phyloP scores from a whole-genome alignment of 2,329 filamentous ascomycete species.

The Colletotrichum sp. region DNA sequence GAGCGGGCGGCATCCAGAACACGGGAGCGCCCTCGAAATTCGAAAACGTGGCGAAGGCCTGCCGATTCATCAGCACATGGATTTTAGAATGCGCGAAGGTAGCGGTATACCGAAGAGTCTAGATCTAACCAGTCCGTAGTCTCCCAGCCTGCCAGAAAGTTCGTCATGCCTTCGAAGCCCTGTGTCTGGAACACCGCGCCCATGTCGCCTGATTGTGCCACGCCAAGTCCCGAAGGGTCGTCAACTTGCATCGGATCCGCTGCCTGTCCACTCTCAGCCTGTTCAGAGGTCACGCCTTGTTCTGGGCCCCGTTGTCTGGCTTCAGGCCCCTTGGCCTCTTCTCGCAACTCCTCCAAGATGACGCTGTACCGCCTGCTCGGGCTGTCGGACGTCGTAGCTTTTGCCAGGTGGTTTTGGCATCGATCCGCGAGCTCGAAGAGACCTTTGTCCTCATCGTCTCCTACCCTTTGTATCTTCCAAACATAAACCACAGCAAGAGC shows the following conservation, averaged over 20 bases:
- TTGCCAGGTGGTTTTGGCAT: slow-evolving; percentile 50
- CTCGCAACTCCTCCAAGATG: slow-evolving; percentile 56
- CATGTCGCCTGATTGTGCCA: slow-evolving; percentile 6
- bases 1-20: slow-evolving; percentile 14
- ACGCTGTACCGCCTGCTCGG: slow-evolving; percentile 55
- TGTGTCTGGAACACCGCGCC: slow-evolving; percentile 9
- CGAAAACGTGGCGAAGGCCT: slow-evolving; percentile 23
- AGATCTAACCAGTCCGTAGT: slow-evolving; percentile 34
- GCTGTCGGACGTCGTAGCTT: slow-evolving; percentile 41
- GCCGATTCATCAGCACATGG: background rate
- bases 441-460: background rate
- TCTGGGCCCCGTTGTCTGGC: background rate
- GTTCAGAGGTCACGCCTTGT: background rate
- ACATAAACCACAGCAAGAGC: slow-evolving; percentile 60
- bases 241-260: background rate
- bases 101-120: slow-evolving; percentile 28
- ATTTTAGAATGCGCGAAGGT: background rate
- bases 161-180: slow-evolving; percentile 17
- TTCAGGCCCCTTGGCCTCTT: slow-evolving; percentile 33
- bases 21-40: slow-evolving; percentile 17
- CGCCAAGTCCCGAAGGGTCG: background rate
- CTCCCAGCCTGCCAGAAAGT: slow-evolving; percentile 29
- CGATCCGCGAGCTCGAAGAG: slow-evolving; percentile 36
- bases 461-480: slow-evolving; percentile 42
- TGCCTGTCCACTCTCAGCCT: background rate